Evolutionary conservation across 1,284 basidiomycete genomes (phyloP), one percentile per base, ranked within the genome.

Genomic region (Irpex lacteus): DNA sequence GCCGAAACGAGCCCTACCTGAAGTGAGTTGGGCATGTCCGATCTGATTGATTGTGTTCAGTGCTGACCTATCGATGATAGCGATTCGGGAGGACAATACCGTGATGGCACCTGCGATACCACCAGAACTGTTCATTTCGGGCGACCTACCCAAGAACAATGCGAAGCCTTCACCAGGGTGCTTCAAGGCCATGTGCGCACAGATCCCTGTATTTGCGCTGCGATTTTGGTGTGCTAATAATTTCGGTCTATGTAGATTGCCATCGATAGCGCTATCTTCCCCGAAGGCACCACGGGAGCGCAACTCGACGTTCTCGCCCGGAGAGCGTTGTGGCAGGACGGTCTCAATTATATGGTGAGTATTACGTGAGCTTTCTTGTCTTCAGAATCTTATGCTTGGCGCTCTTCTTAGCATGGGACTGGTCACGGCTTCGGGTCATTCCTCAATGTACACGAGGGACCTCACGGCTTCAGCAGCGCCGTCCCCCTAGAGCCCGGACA

Each of bases 71-170:
- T 52, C 68, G 66, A 69, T 67, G 55, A 32, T 67, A 94, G 92
- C 71, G 94, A 96, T 76, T 94, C 94, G 40, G 95, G 94, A 58
- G 94, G 91, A 0, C 94, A 96, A 73, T 96, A 96, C 76, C 80
- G 82, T 68, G 94, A 96, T 71, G 94, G 94, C 3, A 98, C 96
- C 1, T 96, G 95, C 76, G 95, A 98, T 76, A 96, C 94, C 7
- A 96, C 95, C 1, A 85, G 96, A 61, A 97, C 95, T 6, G 79
- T 94, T 61, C 94, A 96, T 79, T 95, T 98, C 74, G 96, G 95
- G 55, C 84, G 87, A 47, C 92, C 93, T 5, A 89, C 89, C 4
- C 70, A 82, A 1, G 92, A 95, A 68, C 90, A 96, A 75, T 91
- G 89, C 72, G 90, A 96, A 67, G 95, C 96, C 1, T 98, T 91